Conservation (phyloP, 176 grass and related monocot genomes). For the Phoenix dactylifera region DNA sequence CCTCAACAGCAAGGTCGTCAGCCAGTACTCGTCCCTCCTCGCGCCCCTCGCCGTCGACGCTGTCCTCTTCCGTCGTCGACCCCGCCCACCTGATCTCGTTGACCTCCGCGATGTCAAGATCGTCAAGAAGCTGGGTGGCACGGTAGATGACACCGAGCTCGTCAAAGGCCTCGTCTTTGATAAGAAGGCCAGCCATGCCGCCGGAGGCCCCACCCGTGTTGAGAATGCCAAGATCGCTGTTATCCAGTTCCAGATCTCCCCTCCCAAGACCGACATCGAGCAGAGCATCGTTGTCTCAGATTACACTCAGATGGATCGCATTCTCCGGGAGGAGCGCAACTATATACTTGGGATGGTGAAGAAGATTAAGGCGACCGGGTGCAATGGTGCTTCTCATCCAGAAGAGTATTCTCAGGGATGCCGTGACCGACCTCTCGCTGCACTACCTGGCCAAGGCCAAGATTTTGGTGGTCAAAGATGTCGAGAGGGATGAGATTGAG, state of each 20-base stretch:
- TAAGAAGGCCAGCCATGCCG: constrained; percentile 77
- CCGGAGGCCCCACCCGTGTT: constrained; percentile 46
- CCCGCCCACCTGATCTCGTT: constrained; percentile 59
- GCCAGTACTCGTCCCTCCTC: constrained; percentile 77
- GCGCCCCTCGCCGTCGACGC: constrained; percentile 70
- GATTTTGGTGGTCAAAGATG: constrained; percentile 82
- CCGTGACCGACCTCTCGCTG: constrained; percentile 79
- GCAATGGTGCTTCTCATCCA: constrained; percentile 90
- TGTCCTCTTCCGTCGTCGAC: constrained; percentile 64
- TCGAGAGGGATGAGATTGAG: constrained; percentile 97
- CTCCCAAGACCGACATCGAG: constrained; percentile 92
- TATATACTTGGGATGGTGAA: constrained; percentile 92
- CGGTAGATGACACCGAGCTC: constrained; percentile 71
- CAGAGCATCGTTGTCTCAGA: constrained; percentile 88
- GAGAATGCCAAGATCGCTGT: constrained; percentile 96
- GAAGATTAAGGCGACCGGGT: constrained; percentile 82
- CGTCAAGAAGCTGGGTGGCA: constrained; percentile 75
- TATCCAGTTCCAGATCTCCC: constrained; percentile 89
- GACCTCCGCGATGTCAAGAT: constrained; percentile 74
- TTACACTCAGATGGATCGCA: constrained; percentile 91
- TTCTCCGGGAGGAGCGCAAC: constrained; percentile 80
- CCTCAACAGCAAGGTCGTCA: constrained; percentile 83
- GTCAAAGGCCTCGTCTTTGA: constrained; percentile 78
- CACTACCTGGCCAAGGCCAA: constrained; percentile 89
- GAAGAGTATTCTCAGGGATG: constrained; percentile 86